Evolutionary conservation across 768 basidiomycete species (phyloP).

Genomic region (Lyophyllum shimeji): DNA sequence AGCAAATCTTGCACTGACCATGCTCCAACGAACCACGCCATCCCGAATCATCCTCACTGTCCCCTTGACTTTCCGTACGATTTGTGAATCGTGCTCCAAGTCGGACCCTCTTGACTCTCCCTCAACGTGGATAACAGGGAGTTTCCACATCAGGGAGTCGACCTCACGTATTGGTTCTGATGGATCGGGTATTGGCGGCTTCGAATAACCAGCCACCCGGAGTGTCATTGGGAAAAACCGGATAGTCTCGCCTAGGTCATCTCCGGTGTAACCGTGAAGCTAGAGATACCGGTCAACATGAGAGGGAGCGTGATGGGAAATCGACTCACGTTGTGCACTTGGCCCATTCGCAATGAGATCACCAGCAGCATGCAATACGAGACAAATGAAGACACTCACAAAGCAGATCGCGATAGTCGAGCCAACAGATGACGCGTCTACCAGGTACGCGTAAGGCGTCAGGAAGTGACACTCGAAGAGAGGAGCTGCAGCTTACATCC

Average conservation of each 20-base stretch:
- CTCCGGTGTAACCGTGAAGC: conserved; percentile 19
- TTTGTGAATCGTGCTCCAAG: conserved; percentile 27
- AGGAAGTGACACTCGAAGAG: background rate
- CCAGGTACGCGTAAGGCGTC: background rate
- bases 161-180: conserved; percentile 20
- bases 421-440: conserved; percentile 59
- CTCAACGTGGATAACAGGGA: conserved; percentile 51
- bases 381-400: conserved; percentile 32
- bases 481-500: conserved; percentile 39
- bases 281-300: conserved; percentile 8
- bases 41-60: conserved; percentile 48
- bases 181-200: conserved; percentile 23
- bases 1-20: conserved; percentile 35
- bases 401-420: conserved; percentile 55
- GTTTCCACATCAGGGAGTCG: conserved; percentile 28
- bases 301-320: background rate
- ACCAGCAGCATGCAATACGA: background rate
- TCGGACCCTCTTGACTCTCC: conserved; percentile 45
- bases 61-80: conserved; percentile 37
- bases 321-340: conserved; percentile 39
- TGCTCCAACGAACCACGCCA: conserved; percentile 50
- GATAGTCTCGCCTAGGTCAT: conserved; percentile 40
- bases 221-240: conserved; percentile 55
- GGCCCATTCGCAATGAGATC: background rate
- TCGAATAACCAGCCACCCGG: conserved; percentile 37